These are phyloP conservation scores for Abrus precatorius DNA, from an alignment of 306 rosid genomes.

Conservation along the genomic window DNA sequence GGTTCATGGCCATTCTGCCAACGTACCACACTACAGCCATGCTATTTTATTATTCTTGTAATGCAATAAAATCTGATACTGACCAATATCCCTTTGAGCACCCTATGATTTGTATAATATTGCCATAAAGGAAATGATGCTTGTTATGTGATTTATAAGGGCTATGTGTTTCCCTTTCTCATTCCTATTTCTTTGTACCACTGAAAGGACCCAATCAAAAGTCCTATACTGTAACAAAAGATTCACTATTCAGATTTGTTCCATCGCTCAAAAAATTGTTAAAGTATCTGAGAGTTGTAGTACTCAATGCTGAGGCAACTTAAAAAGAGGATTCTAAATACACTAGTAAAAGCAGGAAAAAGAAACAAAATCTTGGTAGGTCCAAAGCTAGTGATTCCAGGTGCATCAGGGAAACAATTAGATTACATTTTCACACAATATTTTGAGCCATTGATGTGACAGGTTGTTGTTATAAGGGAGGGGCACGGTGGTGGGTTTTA, in stretches of 20 bases:
- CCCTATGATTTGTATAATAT: slow-evolving; percentile 3
- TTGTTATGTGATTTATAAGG: slow-evolving; percentile 5
- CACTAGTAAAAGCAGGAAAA: slow-evolving; percentile 10
- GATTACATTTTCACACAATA: slow-evolving; percentile 27
- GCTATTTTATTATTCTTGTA: slow-evolving; percentile 34
- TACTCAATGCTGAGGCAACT: no score
- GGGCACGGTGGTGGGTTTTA: slow-evolving; percentile 15
- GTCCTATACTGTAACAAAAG: not conserved
- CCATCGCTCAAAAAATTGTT: not conserved
- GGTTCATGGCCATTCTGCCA: slow-evolving; percentile 58
- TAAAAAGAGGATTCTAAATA: not conserved
- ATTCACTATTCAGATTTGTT: no score
- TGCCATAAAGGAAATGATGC: slow-evolving; percentile 7
- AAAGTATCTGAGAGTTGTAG: not conserved
- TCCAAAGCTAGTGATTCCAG: slow-evolving; percentile 3
- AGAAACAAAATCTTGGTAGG: slow-evolving; percentile 27
- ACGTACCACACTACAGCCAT: slow-evolving; percentile 54
- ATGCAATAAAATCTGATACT: slow-evolving; percentile 25
- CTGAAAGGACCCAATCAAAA: not conserved
- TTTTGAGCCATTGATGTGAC: slow-evolving; percentile 34
- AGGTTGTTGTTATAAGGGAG: slow-evolving; percentile 37
- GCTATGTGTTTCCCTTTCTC: not conserved
- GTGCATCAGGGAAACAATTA: slow-evolving; percentile 20
- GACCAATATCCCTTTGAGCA: not conserved
- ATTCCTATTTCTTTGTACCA: not conserved